Conservation (phyloP, 768 basidiomycete species). For the Podaxis sp. region DNA sequence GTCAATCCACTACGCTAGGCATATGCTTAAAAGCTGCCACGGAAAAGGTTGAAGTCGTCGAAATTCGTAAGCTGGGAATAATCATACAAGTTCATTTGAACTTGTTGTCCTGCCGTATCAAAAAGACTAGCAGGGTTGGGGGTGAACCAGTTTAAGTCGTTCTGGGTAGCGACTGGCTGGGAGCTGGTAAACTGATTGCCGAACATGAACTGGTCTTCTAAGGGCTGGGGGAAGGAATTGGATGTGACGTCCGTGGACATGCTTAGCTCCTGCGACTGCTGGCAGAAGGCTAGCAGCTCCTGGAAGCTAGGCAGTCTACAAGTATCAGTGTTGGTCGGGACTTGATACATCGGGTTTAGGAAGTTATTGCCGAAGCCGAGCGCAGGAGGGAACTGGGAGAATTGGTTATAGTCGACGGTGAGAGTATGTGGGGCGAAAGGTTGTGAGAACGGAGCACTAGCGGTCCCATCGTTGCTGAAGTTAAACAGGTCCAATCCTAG, state of each 20-base stretch:
- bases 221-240: background rate
- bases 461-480: background rate
- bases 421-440: background rate
- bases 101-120: background rate
- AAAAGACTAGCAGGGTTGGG: background rate
- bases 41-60: background rate
- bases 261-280: background rate
- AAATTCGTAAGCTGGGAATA: background rate
- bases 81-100: background rate
- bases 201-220: background rate
- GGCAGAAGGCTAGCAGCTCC: background rate
- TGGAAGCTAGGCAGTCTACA: background rate
- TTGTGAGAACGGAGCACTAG: background rate
- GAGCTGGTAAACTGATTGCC: background rate
- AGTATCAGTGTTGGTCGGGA: background rate
- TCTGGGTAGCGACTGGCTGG: background rate
- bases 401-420: background rate
- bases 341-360: background rate
- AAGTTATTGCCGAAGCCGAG: background rate
- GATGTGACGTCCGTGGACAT: background rate
- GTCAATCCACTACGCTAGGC: too few relatives aligned
- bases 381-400: background rate
- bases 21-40: background rate
- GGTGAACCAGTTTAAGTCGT: background rate
- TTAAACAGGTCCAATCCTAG: background rate